Evolutionary conservation across 1,284 basidiomycete species (phyloP).

Genomic region (Caloboletus firmus): DNA sequence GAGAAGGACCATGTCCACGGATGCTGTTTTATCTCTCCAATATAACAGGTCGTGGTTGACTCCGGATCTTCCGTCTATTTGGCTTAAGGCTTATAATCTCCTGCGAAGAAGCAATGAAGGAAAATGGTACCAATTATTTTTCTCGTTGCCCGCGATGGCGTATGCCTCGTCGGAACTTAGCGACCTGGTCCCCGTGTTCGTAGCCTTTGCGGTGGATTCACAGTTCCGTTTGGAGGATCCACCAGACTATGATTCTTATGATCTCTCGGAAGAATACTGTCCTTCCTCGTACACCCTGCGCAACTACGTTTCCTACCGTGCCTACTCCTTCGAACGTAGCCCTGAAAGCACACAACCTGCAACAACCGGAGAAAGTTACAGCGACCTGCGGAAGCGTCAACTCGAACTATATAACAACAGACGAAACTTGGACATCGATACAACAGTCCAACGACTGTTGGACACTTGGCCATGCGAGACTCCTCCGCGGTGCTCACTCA

Average conservation of each 20-base stretch:
- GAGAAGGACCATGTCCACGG: too few relatives aligned
- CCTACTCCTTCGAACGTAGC: conserved; percentile 14
- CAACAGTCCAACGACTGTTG: background rate
- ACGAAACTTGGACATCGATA: conserved; percentile 1
- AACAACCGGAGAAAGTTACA: conserved; percentile 2
- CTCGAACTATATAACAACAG: conserved; percentile 10
- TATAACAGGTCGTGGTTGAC: conserved; percentile 18
- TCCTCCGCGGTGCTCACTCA: conserved; percentile 8
- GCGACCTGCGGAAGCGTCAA: conserved; percentile 6
- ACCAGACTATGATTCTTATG: conserved; percentile 16
- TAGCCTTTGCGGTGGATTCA: conserved; percentile 31
- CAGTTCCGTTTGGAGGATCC: conserved; percentile 16
- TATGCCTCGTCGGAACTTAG: conserved; percentile 21
- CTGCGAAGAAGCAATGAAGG: conserved; percentile 15
- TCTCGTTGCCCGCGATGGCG: conserved; percentile 14
- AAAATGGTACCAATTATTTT: too few relatives aligned
- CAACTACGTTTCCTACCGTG: conserved; percentile 4
- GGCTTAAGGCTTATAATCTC: conserved; percentile 35
- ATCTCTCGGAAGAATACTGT: conserved; percentile 14
- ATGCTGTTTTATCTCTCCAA: too few relatives aligned
- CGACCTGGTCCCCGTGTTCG: conserved; percentile 28
- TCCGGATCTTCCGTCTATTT: conserved; percentile 21
- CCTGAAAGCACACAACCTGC: conserved; percentile 12
- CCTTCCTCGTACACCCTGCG: conserved; percentile 3
- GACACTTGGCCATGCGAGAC: conserved; percentile 21